Conservation (phyloP, 306 rosid genomes). For the Cucurbita argyrosperma region DNA sequence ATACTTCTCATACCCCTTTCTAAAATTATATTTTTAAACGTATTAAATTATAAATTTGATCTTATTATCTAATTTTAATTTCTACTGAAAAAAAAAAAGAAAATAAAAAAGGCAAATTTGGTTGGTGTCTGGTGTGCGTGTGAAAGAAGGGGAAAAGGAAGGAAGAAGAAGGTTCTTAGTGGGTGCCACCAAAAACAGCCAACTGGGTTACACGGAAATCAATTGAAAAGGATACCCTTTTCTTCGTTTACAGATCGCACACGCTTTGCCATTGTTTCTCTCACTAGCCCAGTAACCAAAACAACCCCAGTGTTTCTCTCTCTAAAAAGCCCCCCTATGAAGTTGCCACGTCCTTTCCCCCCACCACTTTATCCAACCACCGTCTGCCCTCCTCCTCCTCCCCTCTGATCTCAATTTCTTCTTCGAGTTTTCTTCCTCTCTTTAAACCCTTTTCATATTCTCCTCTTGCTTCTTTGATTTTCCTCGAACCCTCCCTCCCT, state of each 20-base stretch:
- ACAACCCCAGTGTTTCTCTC: neutral
- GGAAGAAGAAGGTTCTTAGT: neutral
- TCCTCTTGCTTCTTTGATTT: neutral
- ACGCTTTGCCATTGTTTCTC: neutral
- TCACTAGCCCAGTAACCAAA: neutral
- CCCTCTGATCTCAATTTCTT: neutral
- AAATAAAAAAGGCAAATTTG: too few species aligned
- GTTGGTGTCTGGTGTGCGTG: neutral
- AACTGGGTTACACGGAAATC: neutral
- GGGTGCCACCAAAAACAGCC: neutral
- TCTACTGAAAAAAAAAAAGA: too few species aligned
- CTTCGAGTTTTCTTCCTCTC: constrained; percentile 12
- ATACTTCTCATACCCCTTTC: too few species aligned
- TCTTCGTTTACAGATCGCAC: neutral
- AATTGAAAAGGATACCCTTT: neutral
- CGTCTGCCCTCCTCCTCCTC: constrained; percentile 43
- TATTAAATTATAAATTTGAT: too few species aligned
- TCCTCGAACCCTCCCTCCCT: neutral
- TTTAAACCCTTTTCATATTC: neutral
- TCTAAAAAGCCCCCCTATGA: neutral
- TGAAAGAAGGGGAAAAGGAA: neutral
- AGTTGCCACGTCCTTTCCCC: constrained; percentile 41
- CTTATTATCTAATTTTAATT: too few species aligned
- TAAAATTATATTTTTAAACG: too few species aligned
- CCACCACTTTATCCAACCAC: constrained; percentile 52